Base-by-base conservation (phyloP, 257 asterid species). In the Handroanthus guayacan region DNA sequence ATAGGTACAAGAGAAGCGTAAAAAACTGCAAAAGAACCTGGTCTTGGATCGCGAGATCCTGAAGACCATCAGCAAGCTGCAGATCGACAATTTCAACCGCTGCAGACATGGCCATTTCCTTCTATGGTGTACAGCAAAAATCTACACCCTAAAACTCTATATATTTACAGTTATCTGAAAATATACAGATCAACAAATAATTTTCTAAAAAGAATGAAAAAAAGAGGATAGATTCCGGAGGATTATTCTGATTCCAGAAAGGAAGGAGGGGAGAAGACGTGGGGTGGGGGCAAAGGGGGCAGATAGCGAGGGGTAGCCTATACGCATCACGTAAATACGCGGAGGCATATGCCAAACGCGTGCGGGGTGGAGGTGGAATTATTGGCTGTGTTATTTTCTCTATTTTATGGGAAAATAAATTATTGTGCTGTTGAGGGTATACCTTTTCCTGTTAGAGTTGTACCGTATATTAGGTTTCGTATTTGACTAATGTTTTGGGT, bases 61-160 rank as follows among this genome's bases (percentile, higher is more conserved):
- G 84, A 44, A 84, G 44, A 47, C 69, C 69, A 72, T 79, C 78
- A 71, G 75, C 78, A 69, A 86, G 71, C 80, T 80, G 84, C 34
- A 61, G 77, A 66, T 8, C 84, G 65, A 69, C 83, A 80, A 78
- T 72, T 83, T 84, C 87, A 37, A 67, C 70, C 52, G 70, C 20
- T 37, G 87, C 69, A 76, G 94, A 81, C 92, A 87, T 91, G 69
- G 61, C 25, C 72, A 63, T 37, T 17, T 63, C 44, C 80, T 38
- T 69, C 41, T 4, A 66, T 58, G 62, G 47, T 65, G 75, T 67
- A 82, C 62, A 74, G 57, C 51, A 64, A 37, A 71, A 77, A 57
- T 9, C 74, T 70, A 75, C 48, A 71, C 36, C 75, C 77, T 62
- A 45, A 4, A 50, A 51, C 75, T 31, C 39, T 34, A 54, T 66